Conservation (phyloP, 306 rosid species). For the Quercus alba region DNA sequence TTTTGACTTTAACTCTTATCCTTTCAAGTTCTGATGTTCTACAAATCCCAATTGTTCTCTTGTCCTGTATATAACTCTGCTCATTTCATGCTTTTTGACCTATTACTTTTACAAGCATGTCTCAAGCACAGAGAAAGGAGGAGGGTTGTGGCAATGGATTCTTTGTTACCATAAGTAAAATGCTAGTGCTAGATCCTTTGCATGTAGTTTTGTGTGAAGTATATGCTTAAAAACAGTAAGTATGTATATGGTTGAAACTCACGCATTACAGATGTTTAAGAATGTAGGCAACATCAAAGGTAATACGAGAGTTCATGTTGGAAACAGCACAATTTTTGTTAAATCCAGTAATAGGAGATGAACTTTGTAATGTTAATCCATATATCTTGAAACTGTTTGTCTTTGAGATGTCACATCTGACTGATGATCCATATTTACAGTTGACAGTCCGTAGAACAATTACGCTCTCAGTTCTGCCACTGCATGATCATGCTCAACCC, state of each 20-base stretch:
- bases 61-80: neutral
- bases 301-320: neutral
- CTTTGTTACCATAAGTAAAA: neutral
- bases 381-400: neutral
- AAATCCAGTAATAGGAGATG: neutral
- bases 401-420: neutral
- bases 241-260: too few relatives aligned
- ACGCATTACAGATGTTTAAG: neutral
- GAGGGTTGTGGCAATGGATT: neutral
- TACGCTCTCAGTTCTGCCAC: neutral
- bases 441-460: neutral
- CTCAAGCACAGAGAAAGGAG: neutral
- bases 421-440: neutral
- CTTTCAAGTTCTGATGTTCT: neutral
- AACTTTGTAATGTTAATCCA: neutral
- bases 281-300: neutral
- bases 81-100: neutral
- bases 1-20: neutral
- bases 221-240: neutral
- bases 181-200: neutral
- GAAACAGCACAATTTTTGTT: neutral
- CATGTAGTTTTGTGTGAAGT: neutral
- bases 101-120: neutral
- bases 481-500: neutral
- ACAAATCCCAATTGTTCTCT: neutral